Base-by-base conservation (phyloP, 2,329 filamentous ascomycete species). In the Colletotrichum sp. region DNA sequence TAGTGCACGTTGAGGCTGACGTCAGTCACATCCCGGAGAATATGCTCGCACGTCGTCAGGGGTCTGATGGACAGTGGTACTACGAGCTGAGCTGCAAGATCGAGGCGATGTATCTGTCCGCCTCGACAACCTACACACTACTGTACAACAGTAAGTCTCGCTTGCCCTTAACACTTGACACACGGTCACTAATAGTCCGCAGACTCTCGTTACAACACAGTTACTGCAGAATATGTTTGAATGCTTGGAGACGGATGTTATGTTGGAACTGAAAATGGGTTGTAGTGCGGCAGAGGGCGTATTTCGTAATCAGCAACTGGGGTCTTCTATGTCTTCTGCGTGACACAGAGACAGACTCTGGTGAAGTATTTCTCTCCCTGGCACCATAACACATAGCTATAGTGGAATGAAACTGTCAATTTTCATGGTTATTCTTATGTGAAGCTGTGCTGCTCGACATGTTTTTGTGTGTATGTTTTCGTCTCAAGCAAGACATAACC, bases 191-290 rank as follows among this genome's bases (percentile, higher is more conserved):
- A 75, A 82, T 74, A n/a, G 2, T 28, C 12, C 21, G 60, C 55
- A 87, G 85, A 82, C 68, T 81, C 84, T 68, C 80, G 86, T 72
- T 87, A 87, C 76, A 82, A 84, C 66, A 84, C 85, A 1, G 85
- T 88, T 30, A 85, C 83, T 24, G 85, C 85, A 36, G 86, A 88
- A 72, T 88, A 87, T 71, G 86, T 87, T 67, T 87, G 15, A 64
- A 1, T 34, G n/a, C n/a, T 52, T 13, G 44, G n/a, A 21, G 44
- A 21, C 12, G 44, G n/a, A 52, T 52, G 10, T 0, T 21, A 21
- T 24, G 44, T 5, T 52, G 12, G 10, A 12, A 21, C n/a, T 21
- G 44, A 7, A 21, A 52, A 13, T 21, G 44, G 44, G n/a, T 8
- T 8, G 44, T 12, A 12, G 44, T 21, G n/a, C n/a, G 6, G n/a